Conservation (phyloP, 805 yeast genomes). For the Candida tibetensis region DNA sequence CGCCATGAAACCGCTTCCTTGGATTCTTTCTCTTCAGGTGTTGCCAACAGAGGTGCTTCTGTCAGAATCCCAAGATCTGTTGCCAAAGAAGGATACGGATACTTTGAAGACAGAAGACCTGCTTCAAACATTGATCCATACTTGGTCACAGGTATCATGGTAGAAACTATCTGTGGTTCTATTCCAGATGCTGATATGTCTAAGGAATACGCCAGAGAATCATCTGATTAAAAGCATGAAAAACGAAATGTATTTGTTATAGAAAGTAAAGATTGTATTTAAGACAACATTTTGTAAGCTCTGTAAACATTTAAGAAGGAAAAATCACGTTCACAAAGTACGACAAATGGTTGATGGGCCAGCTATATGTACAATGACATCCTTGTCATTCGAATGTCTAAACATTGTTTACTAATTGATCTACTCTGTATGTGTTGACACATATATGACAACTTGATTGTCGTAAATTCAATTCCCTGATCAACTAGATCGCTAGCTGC, state of each 20-base stretch:
- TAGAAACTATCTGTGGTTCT: slow-evolving; percentile 93
- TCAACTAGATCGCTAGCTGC: too few relatives aligned
- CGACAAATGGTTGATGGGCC: too few relatives aligned
- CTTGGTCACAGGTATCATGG: slow-evolving; percentile 97
- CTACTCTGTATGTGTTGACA: background rate
- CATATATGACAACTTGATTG: too few relatives aligned
- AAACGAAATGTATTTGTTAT: background rate
- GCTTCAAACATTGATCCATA: slow-evolving; percentile 99
- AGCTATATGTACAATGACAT: too few relatives aligned
- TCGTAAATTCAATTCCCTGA: too few relatives aligned
- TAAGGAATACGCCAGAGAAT: slow-evolving; percentile 81
- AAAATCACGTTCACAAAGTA: too few relatives aligned
- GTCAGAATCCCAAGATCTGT: slow-evolving; percentile 98
- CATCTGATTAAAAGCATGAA: slow-evolving; percentile 22
- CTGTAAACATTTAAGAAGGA: background rate
- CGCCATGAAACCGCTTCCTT: slow-evolving; percentile 97
- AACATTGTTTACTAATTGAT: background rate
- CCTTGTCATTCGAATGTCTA: background rate
- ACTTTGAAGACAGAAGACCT: slow-evolving; percentile 99
- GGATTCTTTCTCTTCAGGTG: slow-evolving; percentile 91
- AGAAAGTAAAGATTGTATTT: background rate
- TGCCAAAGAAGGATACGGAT: slow-evolving; percentile 96
- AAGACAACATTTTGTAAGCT: background rate
- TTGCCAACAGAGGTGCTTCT: slow-evolving; percentile 99
- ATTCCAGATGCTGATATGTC: slow-evolving; percentile 94